Evolutionary conservation across 2,329 filamentous ascomycete species (phyloP), one percentile per base, ranked within the genome.

Genomic region (Paracamarosporium sp.): DNA sequence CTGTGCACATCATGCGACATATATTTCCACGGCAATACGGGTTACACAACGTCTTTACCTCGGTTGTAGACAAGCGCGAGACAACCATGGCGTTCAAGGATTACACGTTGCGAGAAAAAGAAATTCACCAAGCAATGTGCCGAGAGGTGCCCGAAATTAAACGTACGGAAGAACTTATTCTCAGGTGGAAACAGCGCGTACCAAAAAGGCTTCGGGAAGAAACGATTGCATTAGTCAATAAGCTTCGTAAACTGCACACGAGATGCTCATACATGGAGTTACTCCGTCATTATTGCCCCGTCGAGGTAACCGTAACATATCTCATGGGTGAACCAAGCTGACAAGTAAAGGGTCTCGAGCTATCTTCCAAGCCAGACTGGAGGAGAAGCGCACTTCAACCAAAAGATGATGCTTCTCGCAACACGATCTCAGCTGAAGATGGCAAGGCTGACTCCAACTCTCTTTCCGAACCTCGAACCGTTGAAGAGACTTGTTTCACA

Each of bases 1-100:
- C 88, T 0, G 70, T 87, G 11, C 91, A 90, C 65, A 78, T 96
- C 20, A 86, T 97, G 85, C 95, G 94, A 81, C 94, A 98, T 75
- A 88, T 99, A 1, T 99, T 99, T 66, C 95, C 95, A 30, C 85
- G 89, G 11, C 93, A 98, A 69, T 98, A 97, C 70, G 86, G 87
- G 13, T 80, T 99, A 3, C 92, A 96, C 71, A 99, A 98, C 75
- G 92, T 90, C n/a, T 97, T 98, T 72, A 92, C 88, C 0, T 91
- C 88, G 5, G 78, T 80, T 3, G 83, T 90, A 15, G 85, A 95
- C 71, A 73, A 71, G 22, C 83, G 78, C 47, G 85, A 91, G 67
- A 94, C 89, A 0, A 81, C 86, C 0, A 90, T 94, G 66, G 85
- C 85, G 25, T 88, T 94, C 69, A 91, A 92, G 69, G 93, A 97